Evolutionary conservation across 2,329 filamentous ascomycete species (phyloP).

Genomic region (Fusarium keratoplasticum): DNA sequence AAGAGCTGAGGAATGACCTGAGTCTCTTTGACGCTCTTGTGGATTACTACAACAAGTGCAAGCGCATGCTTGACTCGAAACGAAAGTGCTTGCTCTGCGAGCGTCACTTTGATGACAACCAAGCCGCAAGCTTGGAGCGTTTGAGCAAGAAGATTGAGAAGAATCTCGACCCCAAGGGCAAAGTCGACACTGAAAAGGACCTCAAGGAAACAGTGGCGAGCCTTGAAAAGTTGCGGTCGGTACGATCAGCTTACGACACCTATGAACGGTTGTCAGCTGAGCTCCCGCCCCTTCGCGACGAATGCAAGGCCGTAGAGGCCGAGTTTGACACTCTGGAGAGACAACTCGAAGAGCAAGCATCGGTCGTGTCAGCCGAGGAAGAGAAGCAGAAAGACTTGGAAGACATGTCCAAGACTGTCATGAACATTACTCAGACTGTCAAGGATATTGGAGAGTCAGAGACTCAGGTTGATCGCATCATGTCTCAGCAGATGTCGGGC

Average conservation of each 20-base stretch:
- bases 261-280: constrained; percentile 78
- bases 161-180: constrained; percentile 70
- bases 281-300: constrained; percentile 74
- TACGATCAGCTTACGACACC: constrained; percentile 77
- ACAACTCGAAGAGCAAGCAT: constrained; percentile 76
- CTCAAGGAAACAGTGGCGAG: constrained; percentile 63
- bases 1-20: constrained; percentile 73
- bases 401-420: constrained; percentile 79
- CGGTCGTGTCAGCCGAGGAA: constrained; percentile 71
- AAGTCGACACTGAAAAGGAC: constrained; percentile 71
- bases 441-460: constrained; percentile 79
- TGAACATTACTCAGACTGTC: constrained; percentile 78
- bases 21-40: constrained; percentile 76
- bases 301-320: constrained; percentile 70
- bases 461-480: constrained; percentile 78
- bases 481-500: constrained; percentile 79
- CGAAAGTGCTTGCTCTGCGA: constrained; percentile 83
- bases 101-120: constrained; percentile 72
- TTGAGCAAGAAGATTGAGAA: constrained; percentile 76
- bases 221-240: constrained; percentile 70
- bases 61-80: constrained; percentile 72
- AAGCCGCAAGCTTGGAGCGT: constrained; percentile 67
- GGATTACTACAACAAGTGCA: constrained; percentile 77
- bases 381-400: constrained; percentile 79
- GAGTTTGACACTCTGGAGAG: constrained; percentile 71